phyloP scores from a whole-genome alignment of 140 eudicot species.

The Ambrosia hybrid region DNA sequence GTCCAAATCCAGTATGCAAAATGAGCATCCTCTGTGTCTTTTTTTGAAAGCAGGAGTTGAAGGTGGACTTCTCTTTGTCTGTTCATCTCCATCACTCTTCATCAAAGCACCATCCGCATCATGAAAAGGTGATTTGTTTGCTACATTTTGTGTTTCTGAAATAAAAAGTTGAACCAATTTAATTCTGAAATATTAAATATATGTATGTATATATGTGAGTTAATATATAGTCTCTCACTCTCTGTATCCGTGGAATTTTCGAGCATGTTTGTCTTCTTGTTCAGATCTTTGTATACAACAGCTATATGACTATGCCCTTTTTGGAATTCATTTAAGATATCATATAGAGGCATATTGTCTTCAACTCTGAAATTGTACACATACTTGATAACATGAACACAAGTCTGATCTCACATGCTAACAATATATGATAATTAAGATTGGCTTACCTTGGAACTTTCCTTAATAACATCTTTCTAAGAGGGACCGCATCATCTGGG shows the following conservation, averaged over 20 bases:
- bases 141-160: constrained; percentile 33
- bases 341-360: constrained; percentile 95
- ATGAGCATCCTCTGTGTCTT: constrained; percentile 92
- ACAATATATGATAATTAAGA: not conserved
- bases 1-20: constrained; percentile 87
- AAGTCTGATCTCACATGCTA: not conserved
- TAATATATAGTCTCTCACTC: constrained; percentile 31
- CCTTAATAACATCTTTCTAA: constrained; percentile 77
- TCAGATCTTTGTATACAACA: constrained; percentile 83
- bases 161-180: not conserved
- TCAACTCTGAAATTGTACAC: constrained; percentile 54
- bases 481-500: constrained; percentile 77
- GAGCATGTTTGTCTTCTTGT: constrained; percentile 43
- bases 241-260: constrained; percentile 41
- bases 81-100: constrained; percentile 49
- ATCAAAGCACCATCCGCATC: constrained; percentile 29
- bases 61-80: constrained; percentile 59
- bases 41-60: constrained; percentile 87
- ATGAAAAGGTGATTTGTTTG: constrained; percentile 39
- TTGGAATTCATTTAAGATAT: constrained; percentile 89
- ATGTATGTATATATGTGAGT: not conserved
- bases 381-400: constrained; percentile 1
- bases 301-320: constrained; percentile 99
- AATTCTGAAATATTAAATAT: not conserved
- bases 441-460: constrained; percentile 75